Percentiles rank a stretch among this genome's conserved stretches.
These are phyloP conservation scores for Cutaneotrichosporon cavernicola DNA, from an alignment of 1,284 basidiomycete species.

Conservation along the genomic window DNA sequence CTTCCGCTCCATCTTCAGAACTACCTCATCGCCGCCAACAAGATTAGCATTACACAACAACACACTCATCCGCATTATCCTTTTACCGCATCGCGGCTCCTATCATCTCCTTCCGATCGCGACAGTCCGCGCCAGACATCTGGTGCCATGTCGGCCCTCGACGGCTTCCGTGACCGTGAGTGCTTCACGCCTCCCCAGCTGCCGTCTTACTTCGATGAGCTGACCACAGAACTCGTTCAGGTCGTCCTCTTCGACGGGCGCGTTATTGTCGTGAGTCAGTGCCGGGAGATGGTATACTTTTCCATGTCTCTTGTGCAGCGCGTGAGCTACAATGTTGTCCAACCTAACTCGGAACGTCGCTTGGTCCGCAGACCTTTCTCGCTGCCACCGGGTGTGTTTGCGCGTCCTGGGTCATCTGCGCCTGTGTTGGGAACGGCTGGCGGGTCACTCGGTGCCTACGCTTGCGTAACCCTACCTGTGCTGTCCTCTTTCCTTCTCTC, in stretches of 20 bases:
- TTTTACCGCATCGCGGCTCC: background rate
- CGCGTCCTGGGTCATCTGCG: too few species aligned
- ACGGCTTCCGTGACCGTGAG: conserved; percentile 49
- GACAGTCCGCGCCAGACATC: background rate
- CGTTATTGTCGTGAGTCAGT: conserved; percentile 48
- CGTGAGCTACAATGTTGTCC: background rate
- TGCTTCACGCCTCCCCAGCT: background rate
- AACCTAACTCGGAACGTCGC: too few species aligned
- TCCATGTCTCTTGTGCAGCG: background rate
- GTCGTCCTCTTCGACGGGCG: conserved; percentile 53
- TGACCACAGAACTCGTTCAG: conserved; percentile 48
- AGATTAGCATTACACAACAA: background rate
- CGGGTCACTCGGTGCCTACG: too few species aligned
- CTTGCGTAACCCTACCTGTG: too few species aligned
- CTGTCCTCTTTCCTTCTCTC: too few species aligned
- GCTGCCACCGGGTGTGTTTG: too few species aligned
- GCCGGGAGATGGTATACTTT: background rate
- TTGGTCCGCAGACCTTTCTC: too few species aligned
- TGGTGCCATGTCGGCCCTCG: conserved; percentile 42
- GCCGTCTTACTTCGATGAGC: background rate
- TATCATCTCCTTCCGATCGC: background rate
- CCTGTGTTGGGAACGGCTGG: too few species aligned
- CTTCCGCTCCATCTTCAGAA: conserved; percentile 8
- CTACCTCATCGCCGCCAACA: background rate
- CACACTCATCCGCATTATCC: background rate